Evolutionary conservation across 805 yeast genomes (phyloP).

Genomic region (Candida broadrunensis): DNA sequence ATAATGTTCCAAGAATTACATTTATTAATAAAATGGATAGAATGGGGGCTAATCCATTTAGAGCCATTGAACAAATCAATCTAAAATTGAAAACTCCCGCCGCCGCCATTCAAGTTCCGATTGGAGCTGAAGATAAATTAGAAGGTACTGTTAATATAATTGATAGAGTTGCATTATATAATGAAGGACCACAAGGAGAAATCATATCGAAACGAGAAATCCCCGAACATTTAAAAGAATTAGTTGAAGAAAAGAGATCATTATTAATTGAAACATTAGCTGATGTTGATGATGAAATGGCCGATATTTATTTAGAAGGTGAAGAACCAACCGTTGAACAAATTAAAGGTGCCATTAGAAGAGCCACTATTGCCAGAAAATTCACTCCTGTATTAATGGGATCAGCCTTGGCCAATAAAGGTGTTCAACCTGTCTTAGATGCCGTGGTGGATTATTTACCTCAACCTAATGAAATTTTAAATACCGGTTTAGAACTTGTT

Average conservation of each 20-base stretch:
- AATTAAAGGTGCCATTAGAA: slow-evolving; percentile 84
- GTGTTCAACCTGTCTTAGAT: slow-evolving; percentile 92
- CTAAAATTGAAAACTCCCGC: slow-evolving; percentile 86
- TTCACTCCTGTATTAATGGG: slow-evolving; percentile 99
- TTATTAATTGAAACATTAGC: slow-evolving; percentile 89
- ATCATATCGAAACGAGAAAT: slow-evolving; percentile 54
- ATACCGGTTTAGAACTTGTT: slow-evolving; percentile 79
- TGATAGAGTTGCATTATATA: slow-evolving; percentile 80
- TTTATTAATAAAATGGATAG: slow-evolving; percentile 98
- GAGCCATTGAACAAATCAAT: slow-evolving; percentile 88
- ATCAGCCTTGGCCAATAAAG: slow-evolving; percentile 94
- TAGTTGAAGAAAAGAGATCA: slow-evolving; percentile 88
- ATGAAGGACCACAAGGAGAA: slow-evolving; percentile 91
- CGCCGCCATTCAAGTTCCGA: slow-evolving; percentile 97
- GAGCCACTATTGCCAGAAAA: slow-evolving; percentile 91
- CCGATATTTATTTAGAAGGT: slow-evolving; percentile 89
- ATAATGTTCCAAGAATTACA: slow-evolving; percentile 94
- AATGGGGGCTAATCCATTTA: slow-evolving; percentile 98
- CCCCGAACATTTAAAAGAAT: slow-evolving; percentile 75
- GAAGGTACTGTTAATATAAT: slow-evolving; percentile 91
- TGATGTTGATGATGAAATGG: slow-evolving; percentile 96
- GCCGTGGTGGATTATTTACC: slow-evolving; percentile 96
- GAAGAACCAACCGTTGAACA: slow-evolving; percentile 81
- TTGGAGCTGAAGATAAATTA: slow-evolving; percentile 85
- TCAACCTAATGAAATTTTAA: slow-evolving; percentile 88